These are phyloP conservation scores for Solanum etuberosum DNA, from an alignment of 257 asterid species.

Conservation along the genomic window DNA sequence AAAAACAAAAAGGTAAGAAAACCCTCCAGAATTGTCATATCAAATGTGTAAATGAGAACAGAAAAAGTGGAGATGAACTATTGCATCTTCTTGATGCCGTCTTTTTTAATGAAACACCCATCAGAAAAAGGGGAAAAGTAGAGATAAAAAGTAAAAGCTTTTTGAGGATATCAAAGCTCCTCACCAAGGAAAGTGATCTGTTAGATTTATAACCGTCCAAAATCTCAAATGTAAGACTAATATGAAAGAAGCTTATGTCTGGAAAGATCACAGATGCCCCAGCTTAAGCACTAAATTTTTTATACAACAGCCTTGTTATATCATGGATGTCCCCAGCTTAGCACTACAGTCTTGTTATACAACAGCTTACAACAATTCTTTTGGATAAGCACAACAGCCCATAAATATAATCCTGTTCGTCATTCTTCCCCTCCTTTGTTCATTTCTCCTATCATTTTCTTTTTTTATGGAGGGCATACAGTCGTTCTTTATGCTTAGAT, in stretches of 20 bases:
- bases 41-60: not conserved
- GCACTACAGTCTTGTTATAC: not conserved
- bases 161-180: not conserved
- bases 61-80: not conserved
- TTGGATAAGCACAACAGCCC: not conserved
- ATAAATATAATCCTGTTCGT: not conserved
- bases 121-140: not conserved
- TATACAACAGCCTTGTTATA: not conserved
- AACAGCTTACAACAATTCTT: not conserved
- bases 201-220: not conserved
- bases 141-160: not conserved
- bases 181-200: not conserved
- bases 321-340: not conserved
- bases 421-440: not conserved
- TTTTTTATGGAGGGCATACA: not conserved
- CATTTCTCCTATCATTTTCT: not conserved
- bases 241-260: not conserved
- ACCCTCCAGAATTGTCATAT: not conserved
- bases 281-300: not conserved
- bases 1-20: not conserved
- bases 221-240: not conserved
- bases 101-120: not conserved
- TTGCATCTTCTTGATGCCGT: not conserved
- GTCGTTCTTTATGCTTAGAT: not conserved
- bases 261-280: not conserved